Base-by-base conservation (phyloP, 768 basidiomycete genomes). In the Rhizopogon sp. region DNA sequence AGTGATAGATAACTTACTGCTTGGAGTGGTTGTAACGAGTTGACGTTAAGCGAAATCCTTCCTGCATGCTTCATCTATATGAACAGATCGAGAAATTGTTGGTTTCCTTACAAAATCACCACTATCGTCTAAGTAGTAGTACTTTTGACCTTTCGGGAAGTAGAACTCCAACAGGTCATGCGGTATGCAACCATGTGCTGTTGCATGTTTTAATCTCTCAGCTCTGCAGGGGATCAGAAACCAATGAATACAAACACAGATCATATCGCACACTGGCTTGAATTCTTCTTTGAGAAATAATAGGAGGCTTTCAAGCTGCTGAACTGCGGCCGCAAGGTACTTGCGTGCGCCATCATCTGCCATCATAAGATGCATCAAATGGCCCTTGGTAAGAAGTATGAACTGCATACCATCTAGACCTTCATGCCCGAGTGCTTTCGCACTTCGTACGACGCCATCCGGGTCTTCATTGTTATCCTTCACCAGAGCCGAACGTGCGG, bases 121-220 rank as follows among this genome's bases (percentile, higher is more conserved):
- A 39, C 45, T 37, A 10, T 35, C 35, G 13, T 58, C 44, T 11
- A 8, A 13, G 37, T 35, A 50, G 17, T 50, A 58, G 39, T 25
- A 52, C 22, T 39, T 50, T n/a, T 44, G 43, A 17, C 39, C 29
- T 16, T 39, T 35, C 31, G 17, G 46, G 45, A 58, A 57, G 40
- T 57, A 49, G 41, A 56, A 57, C 11, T 14, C 31, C 16, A 58
- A 39, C 10, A 58, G 49, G 16, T 62, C 61, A 20, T 16, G 59
- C 13, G 61, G 62, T 14, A 62, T 56, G 33, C 55, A 62, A 7
- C 62, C 61, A 14, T 62, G 50, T 8, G n/a, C 17, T 11, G 44
- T 22, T 13, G 44, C 50, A 22, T 47, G 33, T 9, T 47, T 47
- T 17, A 47, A 20, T 47, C 46, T 20, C 14, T 47, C 46, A 9